Conservation (phyloP, 225 moss, liverwort and hornwort genomes). For the Asterella californica region DNA sequence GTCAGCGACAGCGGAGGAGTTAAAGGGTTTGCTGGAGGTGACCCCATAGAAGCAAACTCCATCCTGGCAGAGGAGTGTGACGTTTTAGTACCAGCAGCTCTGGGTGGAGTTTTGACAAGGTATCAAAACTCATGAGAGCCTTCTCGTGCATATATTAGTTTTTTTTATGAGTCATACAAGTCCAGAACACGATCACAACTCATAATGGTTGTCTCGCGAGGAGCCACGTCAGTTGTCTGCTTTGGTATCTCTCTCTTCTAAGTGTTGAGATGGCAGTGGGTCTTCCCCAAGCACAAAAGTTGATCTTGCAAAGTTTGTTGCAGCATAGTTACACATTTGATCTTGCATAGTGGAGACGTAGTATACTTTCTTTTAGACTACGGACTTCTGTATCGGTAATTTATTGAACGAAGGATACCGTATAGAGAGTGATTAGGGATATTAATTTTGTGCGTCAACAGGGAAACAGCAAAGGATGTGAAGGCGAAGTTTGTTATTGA, state of each 20-base stretch:
- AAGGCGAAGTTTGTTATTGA: slow-evolving; percentile 88
- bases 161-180: background rate
- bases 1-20: slow-evolving; percentile 58
- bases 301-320: background rate
- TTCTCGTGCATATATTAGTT: background rate
- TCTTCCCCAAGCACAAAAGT: background rate
- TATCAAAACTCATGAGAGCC: slow-evolving; percentile 14
- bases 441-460: slow-evolving; percentile 21
- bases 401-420: background rate
- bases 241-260: background rate
- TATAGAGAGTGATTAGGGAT: background rate
- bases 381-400: background rate
- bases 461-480: slow-evolving; percentile 80
- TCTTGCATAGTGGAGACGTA: background rate
- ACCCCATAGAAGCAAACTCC: slow-evolving; percentile 52
- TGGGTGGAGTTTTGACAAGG: slow-evolving; percentile 86
- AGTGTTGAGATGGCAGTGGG: background rate
- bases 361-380: background rate
- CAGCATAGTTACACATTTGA: background rate
- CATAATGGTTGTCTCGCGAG: background rate
- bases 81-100: slow-evolving; percentile 90
- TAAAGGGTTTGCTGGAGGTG: slow-evolving; percentile 64
- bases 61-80: slow-evolving; percentile 84
- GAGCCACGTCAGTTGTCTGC: background rate
- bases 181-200: background rate